phyloP scores from a whole-genome alignment of 1,284 basidiomycete genomes.

The Microbotryomycetes sp. region DNA sequence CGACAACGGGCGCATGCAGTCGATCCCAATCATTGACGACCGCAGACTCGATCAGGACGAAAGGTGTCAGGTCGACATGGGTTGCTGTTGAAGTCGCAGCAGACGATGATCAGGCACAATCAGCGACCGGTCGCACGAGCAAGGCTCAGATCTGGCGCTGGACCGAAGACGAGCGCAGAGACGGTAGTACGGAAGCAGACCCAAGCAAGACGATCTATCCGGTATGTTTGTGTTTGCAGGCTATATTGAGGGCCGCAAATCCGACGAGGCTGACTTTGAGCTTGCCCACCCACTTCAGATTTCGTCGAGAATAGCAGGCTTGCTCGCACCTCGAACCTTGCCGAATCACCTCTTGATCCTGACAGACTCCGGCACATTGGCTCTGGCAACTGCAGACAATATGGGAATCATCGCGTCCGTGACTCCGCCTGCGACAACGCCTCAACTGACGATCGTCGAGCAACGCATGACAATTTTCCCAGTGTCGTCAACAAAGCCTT shows the following conservation, averaged over 20 bases:
- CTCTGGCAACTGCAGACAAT: slow-evolving; percentile 22
- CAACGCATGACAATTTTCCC: slow-evolving; percentile 22
- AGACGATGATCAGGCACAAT: slow-evolving; percentile 5
- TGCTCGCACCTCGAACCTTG: slow-evolving; percentile 27
- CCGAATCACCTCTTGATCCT: slow-evolving; percentile 29
- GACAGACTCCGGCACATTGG: slow-evolving; percentile 21
- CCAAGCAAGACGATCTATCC: slow-evolving; percentile 28
- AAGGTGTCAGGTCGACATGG: slow-evolving; percentile 27
- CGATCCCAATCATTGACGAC: slow-evolving; percentile 20
- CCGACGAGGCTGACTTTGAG: too few relatives aligned
- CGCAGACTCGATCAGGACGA: slow-evolving; percentile 28
- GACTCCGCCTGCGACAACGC: neutral
- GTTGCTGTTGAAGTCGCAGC: slow-evolving; percentile 18
- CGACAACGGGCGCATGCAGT: slow-evolving; percentile 23
- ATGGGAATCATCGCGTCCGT: slow-evolving; percentile 23
- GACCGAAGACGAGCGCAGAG: slow-evolving; percentile 32
- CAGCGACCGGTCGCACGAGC: too few relatives aligned
- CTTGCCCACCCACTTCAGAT: slow-evolving; percentile 4
- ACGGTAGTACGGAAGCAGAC: slow-evolving; percentile 27
- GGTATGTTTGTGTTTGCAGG: slow-evolving; percentile 1
- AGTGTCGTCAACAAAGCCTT: slow-evolving; percentile 4
- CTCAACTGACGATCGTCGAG: neutral
- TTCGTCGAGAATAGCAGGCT: slow-evolving; percentile 21
- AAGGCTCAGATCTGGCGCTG: slow-evolving; percentile 32
- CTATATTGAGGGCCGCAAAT: too few relatives aligned